Conservation (phyloP, 2,329 filamentous ascomycete species). For the Claviceps sp. region DNA sequence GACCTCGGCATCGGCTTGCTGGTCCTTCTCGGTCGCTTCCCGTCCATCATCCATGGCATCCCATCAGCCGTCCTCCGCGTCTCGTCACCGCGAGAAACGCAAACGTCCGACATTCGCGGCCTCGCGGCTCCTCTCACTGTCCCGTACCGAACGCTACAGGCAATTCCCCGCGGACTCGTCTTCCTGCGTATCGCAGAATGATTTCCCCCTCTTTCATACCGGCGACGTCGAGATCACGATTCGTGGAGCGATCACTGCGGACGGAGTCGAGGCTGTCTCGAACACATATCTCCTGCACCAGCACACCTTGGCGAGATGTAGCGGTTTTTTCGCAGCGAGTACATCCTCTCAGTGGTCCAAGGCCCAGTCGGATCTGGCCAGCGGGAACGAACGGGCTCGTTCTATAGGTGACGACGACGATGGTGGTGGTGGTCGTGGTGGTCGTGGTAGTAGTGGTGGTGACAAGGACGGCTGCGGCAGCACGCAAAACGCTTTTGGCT, state of each 20-base stretch:
- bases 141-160: slow-evolving; percentile 57
- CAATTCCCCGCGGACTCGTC: slow-evolving; percentile 67
- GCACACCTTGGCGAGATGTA: slow-evolving; percentile 78
- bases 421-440: background rate
- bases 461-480: background rate
- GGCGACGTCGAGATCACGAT: slow-evolving; percentile 89
- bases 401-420: background rate
- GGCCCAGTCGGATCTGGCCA: slow-evolving; percentile 14
- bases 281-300: slow-evolving; percentile 79
- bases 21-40: too few relatives aligned
- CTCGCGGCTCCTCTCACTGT: slow-evolving; percentile 46
- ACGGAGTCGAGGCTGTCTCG: slow-evolving; percentile 38
- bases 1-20: background rate
- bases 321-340: slow-evolving; percentile 83
- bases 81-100: slow-evolving; percentile 1
- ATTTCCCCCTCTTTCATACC: slow-evolving; percentile 86
- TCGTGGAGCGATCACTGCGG: slow-evolving; percentile 41
- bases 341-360: slow-evolving; percentile 63
- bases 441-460: background rate
- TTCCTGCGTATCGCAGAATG: slow-evolving; percentile 63
- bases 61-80: slow-evolving; percentile 23
- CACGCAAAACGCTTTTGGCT: background rate
- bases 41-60: slow-evolving; percentile 44
- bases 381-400: slow-evolving; percentile 35
- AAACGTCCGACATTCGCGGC: slow-evolving; percentile 34